Conservation (phyloP, 768 basidiomycete genomes). For the Omphalotus guepiniiformis region DNA sequence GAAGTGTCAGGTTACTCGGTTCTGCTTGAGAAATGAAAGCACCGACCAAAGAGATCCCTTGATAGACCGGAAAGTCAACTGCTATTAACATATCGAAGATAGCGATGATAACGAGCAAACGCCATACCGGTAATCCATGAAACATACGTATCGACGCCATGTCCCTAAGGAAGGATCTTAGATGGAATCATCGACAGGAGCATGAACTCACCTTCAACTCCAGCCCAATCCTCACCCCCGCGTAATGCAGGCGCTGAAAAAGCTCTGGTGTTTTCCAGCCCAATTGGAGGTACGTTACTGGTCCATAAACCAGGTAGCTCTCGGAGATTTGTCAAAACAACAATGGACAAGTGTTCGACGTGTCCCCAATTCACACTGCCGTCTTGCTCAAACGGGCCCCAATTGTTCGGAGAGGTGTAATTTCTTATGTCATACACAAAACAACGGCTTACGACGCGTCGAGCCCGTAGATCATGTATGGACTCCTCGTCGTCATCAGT, state of each 20-base stretch:
- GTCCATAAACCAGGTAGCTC: conserved; percentile 36
- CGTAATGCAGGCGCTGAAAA: conserved; percentile 47
- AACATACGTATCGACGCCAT: conserved; percentile 74
- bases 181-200: neutral
- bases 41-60: conserved; percentile 44
- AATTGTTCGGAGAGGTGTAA: conserved; percentile 45
- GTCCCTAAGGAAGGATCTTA: conserved; percentile 32
- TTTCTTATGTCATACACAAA: conserved; percentile 64
- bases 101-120: conserved; percentile 4
- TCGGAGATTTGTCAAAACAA: conserved; percentile 47
- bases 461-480: conserved; percentile 21
- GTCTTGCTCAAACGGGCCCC: conserved; percentile 52
- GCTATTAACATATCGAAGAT: neutral
- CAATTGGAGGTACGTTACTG: conserved; percentile 41
- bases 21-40: neutral
- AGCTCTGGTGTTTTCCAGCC: conserved; percentile 48
- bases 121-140: conserved; percentile 70
- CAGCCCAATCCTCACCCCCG: conserved; percentile 60
- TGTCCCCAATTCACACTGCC: conserved; percentile 59
- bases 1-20: neutral
- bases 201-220: conserved; percentile 47
- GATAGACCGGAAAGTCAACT: neutral
- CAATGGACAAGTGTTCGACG: conserved; percentile 53
- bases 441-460: conserved; percentile 47
- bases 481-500: conserved; percentile 29